phyloP scores from a whole-genome alignment of 2,329 filamentous ascomycete genomes.

The Sarocladium kiliense region DNA sequence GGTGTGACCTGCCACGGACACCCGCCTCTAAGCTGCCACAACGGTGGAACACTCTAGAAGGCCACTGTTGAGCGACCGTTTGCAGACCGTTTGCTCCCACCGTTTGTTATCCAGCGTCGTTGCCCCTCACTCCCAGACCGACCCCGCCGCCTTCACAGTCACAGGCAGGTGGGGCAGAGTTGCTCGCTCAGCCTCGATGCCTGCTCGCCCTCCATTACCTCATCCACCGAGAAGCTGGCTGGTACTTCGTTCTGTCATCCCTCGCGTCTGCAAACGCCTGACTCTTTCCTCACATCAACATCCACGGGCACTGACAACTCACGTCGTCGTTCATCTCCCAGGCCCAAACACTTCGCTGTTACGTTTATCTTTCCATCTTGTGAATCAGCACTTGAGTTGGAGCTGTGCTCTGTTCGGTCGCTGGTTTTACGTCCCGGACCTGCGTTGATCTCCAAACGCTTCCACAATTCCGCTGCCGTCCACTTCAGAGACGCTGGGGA shows the following conservation, averaged over 20 bases:
- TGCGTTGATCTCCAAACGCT: conserved; percentile 10
- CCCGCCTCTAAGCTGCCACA: no score
- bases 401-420: conserved; percentile 1
- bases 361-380: background rate
- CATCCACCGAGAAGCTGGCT: background rate
- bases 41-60: conserved; percentile 2
- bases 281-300: background rate
- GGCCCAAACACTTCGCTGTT: background rate
- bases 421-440: background rate
- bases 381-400: background rate
- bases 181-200: conserved; percentile 4
- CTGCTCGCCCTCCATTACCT: conserved; percentile 2
- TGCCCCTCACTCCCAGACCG: conserved; percentile 4
- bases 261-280: background rate
- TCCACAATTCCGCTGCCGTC: conserved; percentile 29
- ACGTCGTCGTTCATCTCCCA: background rate
- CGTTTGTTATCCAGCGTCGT: background rate
- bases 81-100: background rate
- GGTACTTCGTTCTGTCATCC: background rate
- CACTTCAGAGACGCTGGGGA: conserved; percentile 52
- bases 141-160: background rate
- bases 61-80: conserved; percentile 2
- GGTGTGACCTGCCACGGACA: no score
- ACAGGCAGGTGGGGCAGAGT: background rate
- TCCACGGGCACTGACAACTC: background rate